Conservation (phyloP, 306 rosid species). For the Pterocarpus macrocarpus region DNA sequence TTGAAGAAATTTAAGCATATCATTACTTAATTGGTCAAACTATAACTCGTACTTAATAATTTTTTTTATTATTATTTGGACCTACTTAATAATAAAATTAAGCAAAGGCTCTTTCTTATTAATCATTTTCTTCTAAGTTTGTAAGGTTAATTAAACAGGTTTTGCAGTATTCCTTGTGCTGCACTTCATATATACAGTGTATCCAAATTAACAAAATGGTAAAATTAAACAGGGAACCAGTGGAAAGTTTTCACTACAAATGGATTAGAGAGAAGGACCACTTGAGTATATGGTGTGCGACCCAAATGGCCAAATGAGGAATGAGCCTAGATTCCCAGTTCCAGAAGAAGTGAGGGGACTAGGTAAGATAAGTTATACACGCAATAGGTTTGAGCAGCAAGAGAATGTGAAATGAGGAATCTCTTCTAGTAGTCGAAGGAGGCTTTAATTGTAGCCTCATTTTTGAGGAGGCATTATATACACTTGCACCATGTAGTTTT, state of each 20-base stretch:
- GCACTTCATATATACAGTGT: background rate
- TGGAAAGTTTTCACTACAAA: constrained; percentile 1
- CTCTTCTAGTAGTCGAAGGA: background rate
- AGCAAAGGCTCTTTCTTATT: background rate
- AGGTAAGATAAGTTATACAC: too few relatives aligned
- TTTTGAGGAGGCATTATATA: background rate
- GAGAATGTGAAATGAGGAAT: constrained; percentile 7
- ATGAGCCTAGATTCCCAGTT: background rate
- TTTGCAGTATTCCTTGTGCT: background rate
- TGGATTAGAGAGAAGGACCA: background rate
- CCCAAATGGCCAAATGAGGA: constrained; percentile 13
- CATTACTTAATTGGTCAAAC: background rate
- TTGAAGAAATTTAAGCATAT: background rate
- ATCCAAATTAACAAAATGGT: background rate
- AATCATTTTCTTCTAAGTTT: background rate
- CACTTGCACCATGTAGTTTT: background rate
- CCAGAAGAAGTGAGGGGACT: too few relatives aligned
- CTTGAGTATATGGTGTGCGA: background rate
- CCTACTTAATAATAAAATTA: too few relatives aligned
- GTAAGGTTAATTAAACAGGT: background rate
- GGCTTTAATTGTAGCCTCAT: background rate
- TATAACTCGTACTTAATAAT: background rate
- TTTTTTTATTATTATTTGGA: too few relatives aligned
- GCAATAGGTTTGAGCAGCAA: background rate
- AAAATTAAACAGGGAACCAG: background rate